Evolutionary conservation across 176 grass and related monocot genomes (phyloP).

Genomic region (Oryza longistaminata): DNA sequence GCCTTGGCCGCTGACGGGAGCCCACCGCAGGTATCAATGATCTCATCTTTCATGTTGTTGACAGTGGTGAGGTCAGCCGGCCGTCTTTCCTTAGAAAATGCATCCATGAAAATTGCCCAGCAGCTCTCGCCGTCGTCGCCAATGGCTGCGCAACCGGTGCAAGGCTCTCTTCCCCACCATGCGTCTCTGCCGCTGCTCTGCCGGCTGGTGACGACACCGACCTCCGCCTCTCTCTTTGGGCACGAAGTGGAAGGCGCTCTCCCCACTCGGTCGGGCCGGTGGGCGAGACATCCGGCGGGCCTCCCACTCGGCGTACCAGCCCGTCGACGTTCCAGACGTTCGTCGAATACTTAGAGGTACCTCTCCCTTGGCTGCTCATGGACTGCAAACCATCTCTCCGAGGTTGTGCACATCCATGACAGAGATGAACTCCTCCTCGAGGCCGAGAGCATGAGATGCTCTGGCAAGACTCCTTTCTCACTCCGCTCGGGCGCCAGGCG

Average conservation of each 20-base stretch:
- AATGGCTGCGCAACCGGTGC: constrained; percentile 28
- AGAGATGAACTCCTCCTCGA: constrained; percentile 49
- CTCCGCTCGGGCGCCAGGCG: not conserved
- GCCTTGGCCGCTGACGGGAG: constrained; percentile 42
- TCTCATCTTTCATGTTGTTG: constrained; percentile 34
- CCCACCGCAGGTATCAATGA: constrained; percentile 38
- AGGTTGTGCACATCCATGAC: constrained; percentile 45
- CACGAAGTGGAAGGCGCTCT: constrained; percentile 33
- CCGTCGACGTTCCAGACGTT: constrained; percentile 45
- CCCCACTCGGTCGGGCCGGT: not conserved
- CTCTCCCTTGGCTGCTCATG: constrained; percentile 41
- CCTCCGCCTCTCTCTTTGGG: constrained; percentile 48
- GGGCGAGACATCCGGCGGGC: not conserved
- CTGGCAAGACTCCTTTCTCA: constrained; percentile 50
- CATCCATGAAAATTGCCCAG: constrained; percentile 42
- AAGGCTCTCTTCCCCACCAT: constrained; percentile 38
- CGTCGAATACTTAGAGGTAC: constrained; percentile 49
- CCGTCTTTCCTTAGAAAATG: constrained; percentile 11
- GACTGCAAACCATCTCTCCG: constrained; percentile 30
- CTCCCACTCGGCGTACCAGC: constrained; percentile 42
- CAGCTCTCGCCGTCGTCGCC: constrained; percentile 33
- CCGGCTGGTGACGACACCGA: constrained; percentile 53
- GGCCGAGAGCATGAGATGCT: constrained; percentile 56
- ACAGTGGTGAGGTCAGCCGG: not conserved
- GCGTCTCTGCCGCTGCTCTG: constrained; percentile 37